Conservation (phyloP, 2,329 filamentous ascomycete species). For the Trichoderma cornu-damae region DNA sequence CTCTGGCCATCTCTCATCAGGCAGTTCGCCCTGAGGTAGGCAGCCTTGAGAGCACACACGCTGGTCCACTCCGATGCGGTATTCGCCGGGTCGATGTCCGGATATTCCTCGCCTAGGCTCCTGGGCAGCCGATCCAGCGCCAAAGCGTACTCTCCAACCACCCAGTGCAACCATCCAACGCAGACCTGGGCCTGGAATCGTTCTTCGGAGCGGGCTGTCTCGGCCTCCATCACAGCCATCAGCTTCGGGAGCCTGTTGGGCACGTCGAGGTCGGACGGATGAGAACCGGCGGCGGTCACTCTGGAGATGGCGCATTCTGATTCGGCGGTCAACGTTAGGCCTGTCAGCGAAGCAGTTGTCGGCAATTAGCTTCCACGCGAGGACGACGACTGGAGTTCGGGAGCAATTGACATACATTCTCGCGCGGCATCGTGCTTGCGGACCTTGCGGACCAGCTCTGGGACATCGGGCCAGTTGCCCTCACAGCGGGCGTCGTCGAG, state of each 20-base stretch:
- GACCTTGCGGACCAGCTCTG: conserved; percentile 86
- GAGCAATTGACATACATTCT: conserved; percentile 58
- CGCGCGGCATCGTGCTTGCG: conserved; percentile 86
- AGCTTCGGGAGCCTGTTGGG: conserved; percentile 46
- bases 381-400: conserved; percentile 18
- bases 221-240: conserved; percentile 53
- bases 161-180: conserved; percentile 80
- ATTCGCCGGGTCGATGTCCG: conserved; percentile 48
- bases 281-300: conserved; percentile 39
- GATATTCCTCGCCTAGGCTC: conserved; percentile 52
- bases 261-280: conserved; percentile 44
- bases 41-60: conserved; percentile 73
- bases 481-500: conserved; percentile 85
- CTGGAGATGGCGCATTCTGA: conserved; percentile 62
- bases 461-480: conserved; percentile 78
- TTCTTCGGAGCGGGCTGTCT: conserved; percentile 50
- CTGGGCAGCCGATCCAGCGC: conserved; percentile 59
- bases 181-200: conserved; percentile 76
- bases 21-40: conserved; percentile 69
- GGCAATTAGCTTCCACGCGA: conserved; percentile 9
- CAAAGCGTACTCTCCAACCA: conserved; percentile 60
- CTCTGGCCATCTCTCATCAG: conserved; percentile 46
- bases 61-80: conserved; percentile 69
- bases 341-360: conserved; percentile 37
- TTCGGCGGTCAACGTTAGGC: conserved; percentile 64